Percentiles rank a stretch among this genome's conserved stretches.
Conservation (phyloP, 192 early-diverging fungal species). For the Coemansia asiatica region DNA sequence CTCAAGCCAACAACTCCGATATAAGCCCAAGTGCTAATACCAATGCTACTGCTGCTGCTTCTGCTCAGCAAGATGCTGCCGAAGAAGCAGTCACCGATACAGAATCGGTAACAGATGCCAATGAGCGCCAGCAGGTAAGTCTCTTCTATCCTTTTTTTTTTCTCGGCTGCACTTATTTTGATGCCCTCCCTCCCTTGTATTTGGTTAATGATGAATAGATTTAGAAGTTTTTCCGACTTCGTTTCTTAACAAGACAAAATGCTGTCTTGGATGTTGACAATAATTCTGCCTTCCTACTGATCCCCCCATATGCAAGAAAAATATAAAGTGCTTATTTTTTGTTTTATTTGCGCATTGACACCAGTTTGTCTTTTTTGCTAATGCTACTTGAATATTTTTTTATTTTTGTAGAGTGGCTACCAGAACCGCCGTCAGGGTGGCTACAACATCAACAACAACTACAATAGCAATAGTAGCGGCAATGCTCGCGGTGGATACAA, state of each 20-base stretch:
- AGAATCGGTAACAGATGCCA: constrained; percentile 10
- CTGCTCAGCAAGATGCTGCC: constrained; percentile 5
- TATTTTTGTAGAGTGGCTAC: constrained; percentile 14
- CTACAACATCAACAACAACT: constrained; percentile 21
- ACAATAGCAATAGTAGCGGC: constrained; percentile 17
- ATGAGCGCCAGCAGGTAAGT: constrained; percentile 14
- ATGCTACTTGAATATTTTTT: not conserved
- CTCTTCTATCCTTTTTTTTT: not conserved
- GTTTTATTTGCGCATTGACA: not conserved
- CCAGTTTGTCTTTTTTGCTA: not conserved
- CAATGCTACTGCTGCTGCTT: not conserved
- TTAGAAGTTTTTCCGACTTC: constrained; percentile 35
- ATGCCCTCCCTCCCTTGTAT: not conserved
- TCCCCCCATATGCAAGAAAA: not conserved
- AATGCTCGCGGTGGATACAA: constrained; percentile 25
- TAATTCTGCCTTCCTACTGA: constrained; percentile 59
- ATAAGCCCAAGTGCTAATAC: not conserved
- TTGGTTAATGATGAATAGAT: constrained; percentile 21
- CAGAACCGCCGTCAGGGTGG: constrained; percentile 36
- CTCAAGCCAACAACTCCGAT: not conserved
- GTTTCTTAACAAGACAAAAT: constrained; percentile 17
- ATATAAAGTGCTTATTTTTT: not conserved
- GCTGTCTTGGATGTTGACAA: constrained; percentile 38
- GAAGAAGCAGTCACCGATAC: constrained; percentile 18
- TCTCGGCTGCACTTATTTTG: not conserved